Evolutionary conservation across 257 asterid genomes (phyloP).

Genomic region (Penstemon eatonii): DNA sequence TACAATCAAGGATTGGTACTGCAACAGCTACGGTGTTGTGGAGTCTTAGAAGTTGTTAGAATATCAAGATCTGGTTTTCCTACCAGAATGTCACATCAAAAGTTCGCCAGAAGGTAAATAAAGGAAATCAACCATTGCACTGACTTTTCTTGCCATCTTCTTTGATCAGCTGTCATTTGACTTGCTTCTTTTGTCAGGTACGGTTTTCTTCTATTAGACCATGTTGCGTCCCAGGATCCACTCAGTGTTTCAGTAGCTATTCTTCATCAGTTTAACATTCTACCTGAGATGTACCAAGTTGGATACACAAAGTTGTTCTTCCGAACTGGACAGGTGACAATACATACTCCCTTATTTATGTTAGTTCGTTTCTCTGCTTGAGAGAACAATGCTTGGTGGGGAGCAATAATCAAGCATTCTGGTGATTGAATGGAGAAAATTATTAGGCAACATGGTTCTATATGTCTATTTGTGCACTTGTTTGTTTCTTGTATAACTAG

Average conservation of each 20-base stretch:
- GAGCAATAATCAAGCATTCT: slow-evolving; percentile 15
- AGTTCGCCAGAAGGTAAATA: slow-evolving; percentile 84
- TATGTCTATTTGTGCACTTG: neutral
- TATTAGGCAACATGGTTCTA: neutral
- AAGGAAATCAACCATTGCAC: slow-evolving; percentile 4
- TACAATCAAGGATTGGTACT: slow-evolving; percentile 83
- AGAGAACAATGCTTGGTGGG: neutral
- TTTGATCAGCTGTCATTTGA: slow-evolving; percentile 20
- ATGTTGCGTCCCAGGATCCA: slow-evolving; percentile 94
- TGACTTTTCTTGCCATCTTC: neutral
- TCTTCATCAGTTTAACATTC: slow-evolving; percentile 94
- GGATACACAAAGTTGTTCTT: slow-evolving; percentile 97
- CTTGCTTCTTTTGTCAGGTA: slow-evolving; percentile 57
- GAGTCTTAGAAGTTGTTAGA: slow-evolving; percentile 96
- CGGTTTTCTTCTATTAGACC: slow-evolving; percentile 89
- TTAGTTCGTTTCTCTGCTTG: too few relatives aligned
- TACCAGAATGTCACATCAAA: slow-evolving; percentile 90
- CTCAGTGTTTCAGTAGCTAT: slow-evolving; percentile 94
- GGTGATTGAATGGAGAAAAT: slow-evolving; percentile 13
- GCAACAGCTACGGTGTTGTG: slow-evolving; percentile 94
- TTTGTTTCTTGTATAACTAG: slow-evolving; percentile 15
- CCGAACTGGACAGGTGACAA: slow-evolving; percentile 94
- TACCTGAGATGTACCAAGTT: slow-evolving; percentile 99
- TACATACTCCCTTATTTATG: too few relatives aligned
- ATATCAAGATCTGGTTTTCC: slow-evolving; percentile 99